A percentile compares a stretch with the other conserved stretches of the same genome.
These are phyloP conservation scores for Crucihimalaya himalaica DNA, from an alignment of 345 rosid genomes.

Conservation along the genomic window DNA sequence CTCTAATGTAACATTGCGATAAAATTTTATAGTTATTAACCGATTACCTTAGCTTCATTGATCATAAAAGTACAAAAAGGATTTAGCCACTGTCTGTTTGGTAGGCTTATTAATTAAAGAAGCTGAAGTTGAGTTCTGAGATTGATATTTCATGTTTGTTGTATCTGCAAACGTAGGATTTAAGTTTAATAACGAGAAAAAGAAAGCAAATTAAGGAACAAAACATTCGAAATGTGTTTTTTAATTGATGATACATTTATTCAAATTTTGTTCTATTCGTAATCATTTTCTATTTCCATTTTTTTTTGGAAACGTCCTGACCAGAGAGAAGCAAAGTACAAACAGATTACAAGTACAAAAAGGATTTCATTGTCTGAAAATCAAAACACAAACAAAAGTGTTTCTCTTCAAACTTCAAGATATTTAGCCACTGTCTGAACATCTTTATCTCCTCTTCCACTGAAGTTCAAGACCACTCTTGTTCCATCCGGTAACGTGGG, in stretches of 20 bases:
- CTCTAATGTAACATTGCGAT: not conserved
- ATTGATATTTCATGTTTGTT: not conserved
- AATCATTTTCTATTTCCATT: not conserved
- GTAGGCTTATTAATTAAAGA: too few species aligned
- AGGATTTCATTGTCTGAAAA: constrained; percentile 9
- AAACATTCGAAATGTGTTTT: not conserved
- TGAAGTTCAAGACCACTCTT: constrained; percentile 81
- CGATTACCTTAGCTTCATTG: too few species aligned
- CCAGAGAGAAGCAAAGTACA: constrained; percentile 17
- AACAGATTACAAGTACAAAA: constrained; percentile 27
- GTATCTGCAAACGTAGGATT: not conserved
- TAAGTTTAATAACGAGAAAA: too few species aligned
- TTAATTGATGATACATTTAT: constrained; percentile 1
- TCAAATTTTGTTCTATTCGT: constrained; percentile 10
- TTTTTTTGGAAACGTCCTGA: not conserved
- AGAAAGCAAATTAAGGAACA: not conserved
- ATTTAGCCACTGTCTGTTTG: too few species aligned
- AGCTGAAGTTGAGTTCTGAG: not conserved
- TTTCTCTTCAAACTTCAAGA: constrained; percentile 49
- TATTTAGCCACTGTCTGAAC: constrained; percentile 81
- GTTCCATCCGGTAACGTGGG: constrained; percentile 66
- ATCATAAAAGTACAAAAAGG: too few species aligned
- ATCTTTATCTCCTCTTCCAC: constrained; percentile 96
- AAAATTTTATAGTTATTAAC: too few species aligned
- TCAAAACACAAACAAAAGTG: not conserved